Evolutionary conservation across 805 yeast genomes (phyloP).

Genomic region (Pichia manshurica): DNA sequence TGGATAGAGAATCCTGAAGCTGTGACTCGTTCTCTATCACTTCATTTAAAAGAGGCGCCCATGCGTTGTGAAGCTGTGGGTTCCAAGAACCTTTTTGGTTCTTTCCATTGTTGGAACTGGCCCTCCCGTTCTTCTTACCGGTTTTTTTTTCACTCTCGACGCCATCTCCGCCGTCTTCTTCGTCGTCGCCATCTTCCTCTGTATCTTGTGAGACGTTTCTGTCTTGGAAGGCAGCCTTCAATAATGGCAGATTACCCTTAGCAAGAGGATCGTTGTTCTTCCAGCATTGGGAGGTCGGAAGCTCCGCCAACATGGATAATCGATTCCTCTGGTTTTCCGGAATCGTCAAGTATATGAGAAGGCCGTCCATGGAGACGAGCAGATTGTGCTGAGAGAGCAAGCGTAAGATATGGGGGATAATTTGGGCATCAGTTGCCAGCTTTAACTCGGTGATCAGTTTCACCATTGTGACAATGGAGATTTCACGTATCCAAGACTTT

Average conservation of each 20-base stretch:
- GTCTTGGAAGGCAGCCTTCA: conserved; percentile 63
- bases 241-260: conserved; percentile 55
- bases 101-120: not conserved
- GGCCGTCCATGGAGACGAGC: conserved; percentile 69
- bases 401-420: conserved; percentile 29
- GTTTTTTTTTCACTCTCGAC: conserved; percentile 20
- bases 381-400: conserved; percentile 48
- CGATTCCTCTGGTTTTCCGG: conserved; percentile 28
- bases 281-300: conserved; percentile 43
- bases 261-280: conserved; percentile 65
- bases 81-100: conserved; percentile 65
- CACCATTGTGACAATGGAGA: conserved; percentile 65
- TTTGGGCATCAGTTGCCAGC: conserved; percentile 15
- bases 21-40: conserved; percentile 23
- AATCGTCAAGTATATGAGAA: conserved; percentile 60
- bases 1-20: conserved; percentile 13
- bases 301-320: conserved; percentile 17
- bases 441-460: conserved; percentile 38
- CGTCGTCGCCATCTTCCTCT: conserved; percentile 29
- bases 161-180: conserved; percentile 30
- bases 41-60: conserved; percentile 55
- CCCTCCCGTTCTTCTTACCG: conserved; percentile 18
- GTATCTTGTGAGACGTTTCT: conserved; percentile 36
- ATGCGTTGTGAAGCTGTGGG: conserved; percentile 69
- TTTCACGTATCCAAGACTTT: conserved; percentile 85